phyloP scores from a whole-genome alignment of 2,329 filamentous ascomycete species.

The Neofusicoccum parvum region DNA sequence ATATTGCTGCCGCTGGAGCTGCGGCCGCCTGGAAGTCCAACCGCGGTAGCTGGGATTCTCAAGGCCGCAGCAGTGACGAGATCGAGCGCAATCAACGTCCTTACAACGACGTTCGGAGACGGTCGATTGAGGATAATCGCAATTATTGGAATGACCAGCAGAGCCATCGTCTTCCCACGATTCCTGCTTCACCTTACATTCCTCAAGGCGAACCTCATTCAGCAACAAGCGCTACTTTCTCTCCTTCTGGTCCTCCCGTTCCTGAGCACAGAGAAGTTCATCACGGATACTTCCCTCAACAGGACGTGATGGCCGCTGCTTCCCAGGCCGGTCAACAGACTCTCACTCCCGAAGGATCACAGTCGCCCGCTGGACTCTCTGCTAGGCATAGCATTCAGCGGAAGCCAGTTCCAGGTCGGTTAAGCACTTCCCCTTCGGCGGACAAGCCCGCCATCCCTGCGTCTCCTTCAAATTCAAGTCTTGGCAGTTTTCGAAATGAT shows the following conservation, averaged over 20 bases:
- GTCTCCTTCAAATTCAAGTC: slow-evolving; percentile 45
- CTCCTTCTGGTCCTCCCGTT: slow-evolving; percentile 38
- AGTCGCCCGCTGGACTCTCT: slow-evolving; percentile 16
- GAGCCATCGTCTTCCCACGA: slow-evolving; percentile 46
- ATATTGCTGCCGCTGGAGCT: slow-evolving; percentile 42
- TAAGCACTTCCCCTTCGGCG: slow-evolving; percentile 37
- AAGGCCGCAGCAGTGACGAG: slow-evolving; percentile 37
- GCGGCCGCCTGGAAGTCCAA: slow-evolving; percentile 42
- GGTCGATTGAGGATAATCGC: slow-evolving; percentile 15
- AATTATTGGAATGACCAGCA: slow-evolving; percentile 27
- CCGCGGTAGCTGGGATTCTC: slow-evolving; percentile 29
- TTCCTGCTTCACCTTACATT: slow-evolving; percentile 48
- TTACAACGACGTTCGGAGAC: not conserved
- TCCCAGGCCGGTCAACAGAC: slow-evolving; percentile 25
- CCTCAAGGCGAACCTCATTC: slow-evolving; percentile 38
- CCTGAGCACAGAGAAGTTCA: slow-evolving; percentile 37
- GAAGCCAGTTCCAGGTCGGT: slow-evolving; percentile 47
- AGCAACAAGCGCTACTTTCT: slow-evolving; percentile 26
- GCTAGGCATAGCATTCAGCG: slow-evolving; percentile 30
- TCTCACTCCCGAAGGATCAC: slow-evolving; percentile 30
- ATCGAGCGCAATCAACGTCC: slow-evolving; percentile 25
- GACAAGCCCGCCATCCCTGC: slow-evolving; percentile 32
- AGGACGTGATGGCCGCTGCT: slow-evolving; percentile 17
- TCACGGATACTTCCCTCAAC: slow-evolving; percentile 26
- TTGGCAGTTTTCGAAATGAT: slow-evolving; percentile 46